These are phyloP conservation scores for Solanum arcanum DNA, from an alignment of 257 asterid species.

Conservation along the genomic window DNA sequence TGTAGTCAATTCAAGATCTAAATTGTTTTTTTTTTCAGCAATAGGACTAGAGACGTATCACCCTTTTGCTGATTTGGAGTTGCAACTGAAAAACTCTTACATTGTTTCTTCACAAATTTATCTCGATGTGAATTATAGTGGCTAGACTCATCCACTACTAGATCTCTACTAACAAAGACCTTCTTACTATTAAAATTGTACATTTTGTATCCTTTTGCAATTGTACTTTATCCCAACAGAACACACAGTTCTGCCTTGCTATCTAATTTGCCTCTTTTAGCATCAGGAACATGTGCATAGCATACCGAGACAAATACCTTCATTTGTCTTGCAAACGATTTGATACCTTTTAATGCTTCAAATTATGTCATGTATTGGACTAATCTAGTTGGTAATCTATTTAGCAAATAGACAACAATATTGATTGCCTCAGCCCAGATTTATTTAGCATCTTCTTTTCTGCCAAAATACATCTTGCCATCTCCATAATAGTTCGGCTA, in stretches of 20 bases:
- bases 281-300: not conserved
- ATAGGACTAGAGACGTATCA: not conserved
- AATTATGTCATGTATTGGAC: not conserved
- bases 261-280: not conserved
- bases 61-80: not conserved
- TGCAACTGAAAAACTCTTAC: not conserved
- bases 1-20: not conserved
- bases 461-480: not conserved
- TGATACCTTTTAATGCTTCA: not conserved
- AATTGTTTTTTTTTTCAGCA: too few relatives aligned
- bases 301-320: not conserved
- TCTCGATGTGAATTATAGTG: too few relatives aligned
- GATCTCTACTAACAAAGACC: not conserved
- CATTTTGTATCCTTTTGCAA: not conserved
- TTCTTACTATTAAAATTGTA: not conserved
- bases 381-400: not conserved
- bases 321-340: too few relatives aligned
- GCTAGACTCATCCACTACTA: not conserved
- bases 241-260: not conserved
- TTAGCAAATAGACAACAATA: too few relatives aligned
- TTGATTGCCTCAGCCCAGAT: not conserved
- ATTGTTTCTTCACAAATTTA: not conserved
- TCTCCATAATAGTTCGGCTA: not conserved
- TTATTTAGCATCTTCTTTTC: not conserved
- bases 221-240: not conserved